These are phyloP conservation scores for Neltuma alba DNA, from an alignment of 306 rosid genomes.

Conservation along the genomic window DNA sequence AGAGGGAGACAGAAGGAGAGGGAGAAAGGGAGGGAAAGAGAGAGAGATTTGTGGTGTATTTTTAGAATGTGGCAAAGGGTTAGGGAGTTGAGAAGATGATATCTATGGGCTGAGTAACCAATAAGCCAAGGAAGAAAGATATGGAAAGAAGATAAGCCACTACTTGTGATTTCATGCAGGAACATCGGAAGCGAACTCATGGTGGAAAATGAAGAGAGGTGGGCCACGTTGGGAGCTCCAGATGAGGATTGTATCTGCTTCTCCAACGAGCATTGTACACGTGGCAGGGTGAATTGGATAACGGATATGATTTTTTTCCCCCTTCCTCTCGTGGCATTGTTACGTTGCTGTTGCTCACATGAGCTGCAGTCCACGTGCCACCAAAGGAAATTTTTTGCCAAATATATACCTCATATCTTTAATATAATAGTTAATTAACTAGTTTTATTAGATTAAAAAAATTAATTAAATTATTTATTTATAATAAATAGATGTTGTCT, in stretches of 20 bases:
- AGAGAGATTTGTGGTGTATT: slow-evolving; percentile 2
- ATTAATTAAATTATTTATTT: too few species aligned
- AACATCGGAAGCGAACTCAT: slow-evolving; percentile 34
- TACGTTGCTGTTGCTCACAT: not conserved
- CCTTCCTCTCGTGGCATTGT: not conserved
- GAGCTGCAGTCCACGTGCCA: not conserved
- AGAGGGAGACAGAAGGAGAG: not conserved
- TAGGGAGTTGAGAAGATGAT: slow-evolving; percentile 26
- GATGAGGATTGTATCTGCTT: slow-evolving; percentile 71
- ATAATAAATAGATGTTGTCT: too few species aligned
- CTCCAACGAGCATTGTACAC: slow-evolving; percentile 67
- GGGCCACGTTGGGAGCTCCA: slow-evolving; percentile 33
- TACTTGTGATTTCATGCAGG: slow-evolving; percentile 31
- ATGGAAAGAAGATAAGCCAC: slow-evolving; percentile 46
- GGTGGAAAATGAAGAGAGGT: slow-evolving; percentile 48
- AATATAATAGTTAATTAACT: too few species aligned
- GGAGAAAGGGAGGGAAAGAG: slow-evolving; percentile 5
- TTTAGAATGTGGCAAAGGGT: slow-evolving; percentile 20
- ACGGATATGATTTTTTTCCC: slow-evolving; percentile 47
- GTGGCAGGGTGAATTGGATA: slow-evolving; percentile 58
- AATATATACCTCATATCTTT: too few species aligned
- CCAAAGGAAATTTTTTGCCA: not conserved
- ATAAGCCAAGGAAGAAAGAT: slow-evolving; percentile 32
- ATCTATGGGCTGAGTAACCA: not conserved
- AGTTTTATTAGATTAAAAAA: too few species aligned